Base-by-base conservation (phyloP, 192 early-diverging fungal species). In the Glomus cerebriforme region DNA sequence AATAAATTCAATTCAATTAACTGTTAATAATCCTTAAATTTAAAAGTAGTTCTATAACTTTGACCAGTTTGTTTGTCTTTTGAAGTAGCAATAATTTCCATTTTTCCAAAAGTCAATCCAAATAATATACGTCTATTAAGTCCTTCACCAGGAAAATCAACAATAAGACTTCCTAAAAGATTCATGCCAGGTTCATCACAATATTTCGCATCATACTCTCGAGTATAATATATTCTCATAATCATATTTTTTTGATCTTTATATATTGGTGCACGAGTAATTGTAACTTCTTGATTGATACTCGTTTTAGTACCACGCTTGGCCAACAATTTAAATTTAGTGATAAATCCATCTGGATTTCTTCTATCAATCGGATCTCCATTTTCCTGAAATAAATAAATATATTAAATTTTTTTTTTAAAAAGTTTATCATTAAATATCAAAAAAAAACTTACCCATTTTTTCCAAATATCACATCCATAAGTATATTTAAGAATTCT, bases 11-110 rank as follows among this genome's bases (percentile, higher is more conserved):
- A 43, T 43, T 43, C 9, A 9, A 39, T 10, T 43, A 12, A 1
- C 1, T 43, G 12, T 43, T 45, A 45, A 9, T 54, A 13, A 54
- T 54, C 47, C 47, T 39, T 43, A n/a, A 70, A 43, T 13, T 70
- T 34, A 43, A 70, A 70, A 35, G 68, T 70, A 6, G 68, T 70
- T 43, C n/a, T 24, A 37, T 70, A 70, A n/a, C n/a, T 70, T 70
- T 70, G 68, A 43, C 31, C 27, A 12, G 26, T 70, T 15, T 10
- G 26, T 10, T 32, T 35, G n/a, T 70, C 26, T 19, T 39, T 34
- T 45, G 68, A 26, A 24, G 12, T 45, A 32, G 68, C 68, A 6
- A 39, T 70, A 26, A 70, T 26, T 70, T 70, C 68, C 68, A 70
- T 70, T 70, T 26, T 17, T 2, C 31, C 68, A 70, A 70, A 70